A percentile compares a stretch with the other conserved stretches of the same genome.
phyloP scores from a whole-genome alignment of 257 asterid species.

The Gentiana dahurica region DNA sequence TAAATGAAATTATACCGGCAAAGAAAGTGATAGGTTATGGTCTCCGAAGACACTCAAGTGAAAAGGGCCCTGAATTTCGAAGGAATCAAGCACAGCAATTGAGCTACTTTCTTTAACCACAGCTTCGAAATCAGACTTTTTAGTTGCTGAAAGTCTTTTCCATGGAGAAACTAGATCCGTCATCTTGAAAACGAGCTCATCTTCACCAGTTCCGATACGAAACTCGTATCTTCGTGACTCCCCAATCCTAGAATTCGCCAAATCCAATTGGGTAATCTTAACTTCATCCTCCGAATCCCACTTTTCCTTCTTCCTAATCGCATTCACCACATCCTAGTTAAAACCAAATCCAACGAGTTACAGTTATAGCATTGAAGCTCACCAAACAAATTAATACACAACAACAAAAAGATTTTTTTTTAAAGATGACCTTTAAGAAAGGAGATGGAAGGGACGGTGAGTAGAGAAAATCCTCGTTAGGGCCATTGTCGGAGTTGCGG shows the following conservation, averaged over 20 bases:
- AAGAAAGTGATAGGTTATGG: constrained; percentile 36
- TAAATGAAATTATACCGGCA: constrained; percentile 42
- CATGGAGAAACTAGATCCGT: constrained; percentile 43
- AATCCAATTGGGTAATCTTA: constrained; percentile 45
- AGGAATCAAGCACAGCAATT: constrained; percentile 30
- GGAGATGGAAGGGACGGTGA: constrained; percentile 2
- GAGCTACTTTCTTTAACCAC: constrained; percentile 36
- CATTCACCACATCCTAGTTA: constrained; percentile 42
- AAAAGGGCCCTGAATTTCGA: constrained; percentile 62
- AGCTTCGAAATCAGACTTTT: constrained; percentile 36
- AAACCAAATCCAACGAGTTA: background rate
- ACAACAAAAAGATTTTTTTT: background rate
- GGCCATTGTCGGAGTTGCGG: background rate
- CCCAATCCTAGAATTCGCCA: constrained; percentile 33
- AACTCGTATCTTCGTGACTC: constrained; percentile 33
- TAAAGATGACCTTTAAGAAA: constrained; percentile 8
- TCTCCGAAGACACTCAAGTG: constrained; percentile 43
- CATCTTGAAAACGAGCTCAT: constrained; percentile 39
- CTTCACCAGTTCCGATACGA: constrained; percentile 39
- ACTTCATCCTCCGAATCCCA: constrained; percentile 47
- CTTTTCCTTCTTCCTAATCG: constrained; percentile 43
- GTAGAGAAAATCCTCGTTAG: background rate
- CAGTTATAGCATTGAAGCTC: background rate
- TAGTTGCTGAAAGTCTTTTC: constrained; percentile 30
- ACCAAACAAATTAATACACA: background rate